Percentiles rank a stretch among this genome's conserved stretches.
Conservation (phyloP, 129 eudicot genomes). For the Gnaphalium uliginosum region DNA sequence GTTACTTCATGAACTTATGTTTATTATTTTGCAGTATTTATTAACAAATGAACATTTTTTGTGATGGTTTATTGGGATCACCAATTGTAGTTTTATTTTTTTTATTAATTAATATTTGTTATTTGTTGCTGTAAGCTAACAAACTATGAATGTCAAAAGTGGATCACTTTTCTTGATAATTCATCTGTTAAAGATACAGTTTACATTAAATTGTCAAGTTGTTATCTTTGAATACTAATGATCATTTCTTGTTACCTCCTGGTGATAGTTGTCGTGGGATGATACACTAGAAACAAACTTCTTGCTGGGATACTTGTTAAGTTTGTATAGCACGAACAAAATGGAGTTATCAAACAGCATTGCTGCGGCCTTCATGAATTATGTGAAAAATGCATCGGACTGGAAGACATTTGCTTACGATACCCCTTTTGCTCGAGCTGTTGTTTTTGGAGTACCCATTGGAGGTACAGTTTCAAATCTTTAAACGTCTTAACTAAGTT, state of each 20-base stretch:
- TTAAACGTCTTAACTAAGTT: not conserved
- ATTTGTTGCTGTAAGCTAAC: too few relatives aligned
- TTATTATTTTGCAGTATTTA: not conserved
- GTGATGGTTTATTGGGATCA: too few relatives aligned
- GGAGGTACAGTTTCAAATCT: slow-evolving; percentile 52
- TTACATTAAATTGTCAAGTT: not conserved
- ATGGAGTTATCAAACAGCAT: slow-evolving; percentile 35
- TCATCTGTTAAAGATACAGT: not conserved
- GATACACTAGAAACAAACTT: not conserved
- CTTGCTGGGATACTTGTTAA: not conserved
- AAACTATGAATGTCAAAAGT: not conserved
- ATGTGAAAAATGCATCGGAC: slow-evolving; percentile 55
- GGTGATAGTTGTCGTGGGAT: not conserved
- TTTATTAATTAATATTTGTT: too few relatives aligned
- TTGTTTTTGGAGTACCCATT: slow-evolving; percentile 85
- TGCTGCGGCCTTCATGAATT: slow-evolving; percentile 37
- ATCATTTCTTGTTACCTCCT: not conserved
- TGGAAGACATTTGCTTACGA: slow-evolving; percentile 67
- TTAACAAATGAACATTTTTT: not conserved
- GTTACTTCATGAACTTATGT: too few relatives aligned
- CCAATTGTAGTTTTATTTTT: too few relatives aligned
- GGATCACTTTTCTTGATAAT: not conserved
- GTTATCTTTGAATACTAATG: not conserved
- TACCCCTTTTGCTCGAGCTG: slow-evolving; percentile 80
- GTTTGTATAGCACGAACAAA: not conserved